Conservation (phyloP, 2,329 filamentous ascomycete genomes). For the Penicillium corylophilum region DNA sequence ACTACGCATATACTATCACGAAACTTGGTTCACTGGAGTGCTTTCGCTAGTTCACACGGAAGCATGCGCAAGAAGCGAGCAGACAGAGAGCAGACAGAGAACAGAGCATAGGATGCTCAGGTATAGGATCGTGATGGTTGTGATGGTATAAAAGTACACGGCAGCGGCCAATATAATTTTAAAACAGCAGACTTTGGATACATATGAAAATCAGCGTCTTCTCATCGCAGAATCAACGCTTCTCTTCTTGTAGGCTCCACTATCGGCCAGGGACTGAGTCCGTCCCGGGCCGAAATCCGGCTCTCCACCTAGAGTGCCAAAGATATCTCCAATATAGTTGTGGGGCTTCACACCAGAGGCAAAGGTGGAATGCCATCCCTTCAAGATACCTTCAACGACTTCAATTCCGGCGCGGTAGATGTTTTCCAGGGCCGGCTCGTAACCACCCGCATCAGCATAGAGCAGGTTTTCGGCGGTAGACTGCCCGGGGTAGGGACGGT, state of each 20-base stretch:
- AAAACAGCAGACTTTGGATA: background rate
- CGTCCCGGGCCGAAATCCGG: constrained; percentile 60
- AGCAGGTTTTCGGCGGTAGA: constrained; percentile 61
- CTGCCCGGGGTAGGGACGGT: constrained; percentile 62
- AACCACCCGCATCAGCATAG: constrained; percentile 62
- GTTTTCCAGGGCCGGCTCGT: constrained; percentile 63
- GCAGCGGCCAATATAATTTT: background rate
- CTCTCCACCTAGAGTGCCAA: constrained; percentile 64
- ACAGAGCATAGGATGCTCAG: background rate
- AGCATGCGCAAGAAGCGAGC: background rate
- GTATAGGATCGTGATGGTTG: background rate
- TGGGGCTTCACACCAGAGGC: constrained; percentile 55
- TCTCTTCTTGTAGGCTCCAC: constrained; percentile 24
- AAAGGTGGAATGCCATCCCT: constrained; percentile 61
- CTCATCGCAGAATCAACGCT: constrained; percentile 3
- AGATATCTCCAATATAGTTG: constrained; percentile 72
- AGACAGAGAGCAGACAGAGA: background rate
- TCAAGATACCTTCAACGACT: constrained; percentile 64
- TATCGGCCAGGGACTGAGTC: constrained; percentile 17
- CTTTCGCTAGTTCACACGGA: background rate
- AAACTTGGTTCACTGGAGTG: background rate
- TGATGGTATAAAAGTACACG: background rate
- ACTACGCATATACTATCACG: no score
- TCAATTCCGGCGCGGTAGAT: constrained; percentile 65
- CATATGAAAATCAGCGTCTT: constrained; percentile 8